Evolutionary conservation across 106 monocot genomes (phyloP).

Genomic region (Dactylorhiza incarnata): DNA sequence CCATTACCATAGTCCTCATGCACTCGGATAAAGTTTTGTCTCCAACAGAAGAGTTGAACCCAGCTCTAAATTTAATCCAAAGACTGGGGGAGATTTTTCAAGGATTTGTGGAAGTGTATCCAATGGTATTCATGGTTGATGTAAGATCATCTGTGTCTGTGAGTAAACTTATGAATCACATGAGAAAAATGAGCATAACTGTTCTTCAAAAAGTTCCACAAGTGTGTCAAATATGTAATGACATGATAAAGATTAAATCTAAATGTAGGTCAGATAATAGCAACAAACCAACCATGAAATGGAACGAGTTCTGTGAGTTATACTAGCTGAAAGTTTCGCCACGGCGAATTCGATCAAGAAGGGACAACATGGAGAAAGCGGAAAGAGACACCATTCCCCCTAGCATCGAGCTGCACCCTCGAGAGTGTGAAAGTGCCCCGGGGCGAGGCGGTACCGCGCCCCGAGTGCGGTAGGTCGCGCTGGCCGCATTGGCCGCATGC

Average conservation of each 20-base stretch:
- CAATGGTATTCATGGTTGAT: constrained; percentile 61
- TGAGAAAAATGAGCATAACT: constrained; percentile 45
- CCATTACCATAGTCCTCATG: constrained; percentile 47
- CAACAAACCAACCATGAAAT: constrained; percentile 54
- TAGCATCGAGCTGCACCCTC: too few species aligned
- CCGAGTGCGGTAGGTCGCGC: too few species aligned
- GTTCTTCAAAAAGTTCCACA: constrained; percentile 51
- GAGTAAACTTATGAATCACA: constrained; percentile 50
- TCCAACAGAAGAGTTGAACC: constrained; percentile 22
- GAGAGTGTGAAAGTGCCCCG: too few species aligned
- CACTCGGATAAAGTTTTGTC: constrained; percentile 50
- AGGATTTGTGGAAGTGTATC: constrained; percentile 46
- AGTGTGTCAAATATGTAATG: constrained; percentile 51
- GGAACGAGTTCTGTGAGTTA: constrained; percentile 58
- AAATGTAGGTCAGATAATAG: constrained; percentile 51
- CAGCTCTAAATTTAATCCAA: constrained; percentile 25
- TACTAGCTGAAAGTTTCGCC: constrained; percentile 58
- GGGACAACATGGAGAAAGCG: constrained; percentile 35
- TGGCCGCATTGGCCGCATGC: too few species aligned
- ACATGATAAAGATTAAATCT: constrained; percentile 28
- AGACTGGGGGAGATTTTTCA: constrained; percentile 55
- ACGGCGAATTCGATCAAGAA: constrained; percentile 48
- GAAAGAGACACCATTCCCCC: too few species aligned
- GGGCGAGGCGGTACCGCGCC: too few species aligned
- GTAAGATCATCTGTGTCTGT: constrained; percentile 62